Base-by-base conservation (phyloP, 352 stramenopile genomes). In the Chrysophaeum taylorii region DNA sequence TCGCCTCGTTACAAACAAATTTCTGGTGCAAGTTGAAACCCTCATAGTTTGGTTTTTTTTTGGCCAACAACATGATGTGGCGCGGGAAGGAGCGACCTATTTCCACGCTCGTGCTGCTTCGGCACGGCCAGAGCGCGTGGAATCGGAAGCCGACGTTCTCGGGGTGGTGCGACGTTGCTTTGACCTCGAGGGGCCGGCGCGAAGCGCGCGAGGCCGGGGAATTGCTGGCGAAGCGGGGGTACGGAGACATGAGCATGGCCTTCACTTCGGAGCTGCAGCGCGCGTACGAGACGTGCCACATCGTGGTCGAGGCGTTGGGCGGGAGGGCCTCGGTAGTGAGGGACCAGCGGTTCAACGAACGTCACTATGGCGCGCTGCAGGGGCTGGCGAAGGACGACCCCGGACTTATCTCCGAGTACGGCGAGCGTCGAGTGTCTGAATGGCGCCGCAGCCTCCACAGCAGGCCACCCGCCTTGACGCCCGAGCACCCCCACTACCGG, bases 181-280 rank as follows among this genome's bases (percentile, higher is more conserved):
- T 66, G 57, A 66, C 57, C 12, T 1, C 2, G 9, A 2, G 33
- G n/a, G 57, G 57, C 5, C 57, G 57, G 12, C 1, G 9, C 31
- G 14, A 66, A 25, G 57, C 57, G 9, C 16, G 5, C 9, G 57
- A 42, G 18, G 64, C 64, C 5, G 64, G 64, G 14, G 14, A 42
- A 35, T 27, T 70, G 15, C 64, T 70, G 5, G n/a, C 12, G 9
- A 2, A 2, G 33, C 36, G 39, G 4, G 64, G 64, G 31, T 70
- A 57, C 64, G 45, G 25, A 23, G 1, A 63, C 12, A 14, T 70
- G 12, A 21, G 7, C 7, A 35, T 27, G 2, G 68, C 53, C 0
- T 79, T 79, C 36, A 71, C 74, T 0, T 79, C 74, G 14, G 68
- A 79, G 66, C 63, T 79, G 7, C 57, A 76, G 54, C 45, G 74